Base-by-base conservation (phyloP, 306 rosid genomes). In the Fagus crenata region DNA sequence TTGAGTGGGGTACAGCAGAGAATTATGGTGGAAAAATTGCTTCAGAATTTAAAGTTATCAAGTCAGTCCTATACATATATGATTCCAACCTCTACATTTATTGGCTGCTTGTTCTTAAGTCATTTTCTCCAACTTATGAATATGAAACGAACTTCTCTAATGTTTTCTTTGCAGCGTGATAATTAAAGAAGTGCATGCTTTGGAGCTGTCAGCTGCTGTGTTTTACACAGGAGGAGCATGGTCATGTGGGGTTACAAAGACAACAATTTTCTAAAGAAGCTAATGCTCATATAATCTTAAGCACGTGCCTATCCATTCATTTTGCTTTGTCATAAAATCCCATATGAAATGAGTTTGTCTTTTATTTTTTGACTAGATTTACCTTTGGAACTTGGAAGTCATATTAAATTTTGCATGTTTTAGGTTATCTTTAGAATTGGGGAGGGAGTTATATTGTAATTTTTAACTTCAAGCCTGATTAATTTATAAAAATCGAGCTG, bases 1-100 rank as follows among this genome's bases (percentile, higher is more conserved):
- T 83, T 88, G 77, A 91, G 91, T 80, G 89, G 81, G 76, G 96
- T 82, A 33, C 96, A 92, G 85, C 99, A 95, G 90, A 91, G 85
- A 83, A 89, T 89, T 79, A 88, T 95, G 97, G 98, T 84, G 77
- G 99, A 95, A 68, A 91, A 91, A 67, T 86, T 95, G 78, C 84
- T 91, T 75, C 80, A 84, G 83, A 89, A 73, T 72, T 85, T 89
- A 53, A 86, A 90, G 68, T 81, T 87, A 81, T 79, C 84, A 69
- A 76, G 83, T 74, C 70, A 77, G 81, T 80, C 40, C 33, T 9
- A 40, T 40, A 64, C n/a, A 28, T 74, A 75, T 58, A 65, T 53
- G 74, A 71, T 65, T 39, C 40, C 35, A 58, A 58, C 31, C 28
- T 51, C 28, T 14, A 12, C 13, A 72, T 80, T 49, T 76, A 61